Percentiles rank a stretch among this genome's conserved stretches.
Evolutionary conservation across 108 stramenopile genomes (phyloP).

Genomic region (Epipyxis sp.): DNA sequence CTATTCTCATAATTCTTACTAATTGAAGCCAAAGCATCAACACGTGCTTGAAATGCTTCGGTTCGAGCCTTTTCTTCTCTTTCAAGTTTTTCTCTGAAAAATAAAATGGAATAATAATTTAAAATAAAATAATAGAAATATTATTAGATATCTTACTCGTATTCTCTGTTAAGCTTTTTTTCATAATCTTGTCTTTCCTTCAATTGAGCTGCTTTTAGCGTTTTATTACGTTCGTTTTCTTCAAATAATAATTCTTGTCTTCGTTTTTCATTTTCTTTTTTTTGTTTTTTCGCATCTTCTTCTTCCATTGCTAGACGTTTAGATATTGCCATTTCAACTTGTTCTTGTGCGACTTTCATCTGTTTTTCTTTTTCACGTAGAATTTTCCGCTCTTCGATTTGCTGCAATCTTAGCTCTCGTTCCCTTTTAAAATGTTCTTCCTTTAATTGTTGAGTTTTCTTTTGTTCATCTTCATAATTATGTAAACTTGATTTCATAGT

Average conservation of each 20-base stretch:
- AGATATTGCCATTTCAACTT: background rate
- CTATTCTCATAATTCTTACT: background rate
- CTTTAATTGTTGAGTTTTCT: background rate
- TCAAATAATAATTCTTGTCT: background rate
- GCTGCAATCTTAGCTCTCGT: background rate
- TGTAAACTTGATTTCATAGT: background rate
- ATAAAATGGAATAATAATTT: background rate
- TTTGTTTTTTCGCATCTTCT: background rate
- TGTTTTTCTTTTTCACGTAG: background rate
- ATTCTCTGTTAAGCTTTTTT: background rate
- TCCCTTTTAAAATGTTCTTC: background rate
- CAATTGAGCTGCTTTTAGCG: background rate
- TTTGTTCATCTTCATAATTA: background rate
- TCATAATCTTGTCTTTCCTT: background rate
- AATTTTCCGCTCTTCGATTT: background rate
- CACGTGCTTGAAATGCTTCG: background rate
- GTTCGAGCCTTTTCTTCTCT: background rate
- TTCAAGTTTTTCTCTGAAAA: slow-evolving; percentile 2
- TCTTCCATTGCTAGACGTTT: background rate
- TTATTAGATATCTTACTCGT: background rate
- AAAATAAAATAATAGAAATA: background rate
- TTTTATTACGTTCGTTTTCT: background rate
- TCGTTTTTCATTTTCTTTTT: background rate
- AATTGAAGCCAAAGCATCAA: background rate
- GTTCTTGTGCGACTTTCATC: background rate